phyloP scores from a whole-genome alignment of 106 monocot species.

The Platanthera guangdongensis region DNA sequence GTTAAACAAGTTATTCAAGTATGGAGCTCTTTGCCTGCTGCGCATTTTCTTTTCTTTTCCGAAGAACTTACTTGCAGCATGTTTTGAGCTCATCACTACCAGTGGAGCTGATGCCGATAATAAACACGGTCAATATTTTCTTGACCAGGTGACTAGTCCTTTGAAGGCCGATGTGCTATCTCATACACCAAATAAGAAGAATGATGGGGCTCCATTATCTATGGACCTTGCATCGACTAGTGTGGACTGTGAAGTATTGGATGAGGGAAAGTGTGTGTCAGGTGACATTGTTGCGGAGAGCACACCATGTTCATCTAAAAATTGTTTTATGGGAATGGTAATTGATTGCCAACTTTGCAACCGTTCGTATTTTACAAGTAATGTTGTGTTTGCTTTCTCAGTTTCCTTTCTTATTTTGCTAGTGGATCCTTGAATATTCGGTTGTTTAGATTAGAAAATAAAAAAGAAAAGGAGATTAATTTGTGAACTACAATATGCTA shows the following conservation, averaged over 20 bases:
- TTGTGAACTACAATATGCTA: neutral
- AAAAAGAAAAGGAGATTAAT: neutral
- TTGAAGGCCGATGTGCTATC: constrained; percentile 27
- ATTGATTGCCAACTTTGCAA: constrained; percentile 1
- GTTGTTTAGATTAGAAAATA: neutral
- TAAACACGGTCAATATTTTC: constrained; percentile 54
- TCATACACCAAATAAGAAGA: constrained; percentile 22
- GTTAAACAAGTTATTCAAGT: constrained; percentile 51
- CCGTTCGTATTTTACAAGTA: neutral
- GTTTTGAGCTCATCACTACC: constrained; percentile 63
- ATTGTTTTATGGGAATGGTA: constrained; percentile 54
- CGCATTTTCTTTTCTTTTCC: constrained; percentile 69
- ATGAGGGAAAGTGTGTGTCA: constrained; percentile 13
- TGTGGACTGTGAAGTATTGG: constrained; percentile 13
- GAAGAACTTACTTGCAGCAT: constrained; percentile 62
- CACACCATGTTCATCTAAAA: constrained; percentile 5
- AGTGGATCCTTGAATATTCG: neutral
- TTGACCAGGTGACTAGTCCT: constrained; percentile 60
- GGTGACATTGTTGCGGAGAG: constrained; percentile 6
- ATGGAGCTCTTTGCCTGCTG: constrained; percentile 54
- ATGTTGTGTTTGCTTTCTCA: neutral
- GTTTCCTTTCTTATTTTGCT: neutral
- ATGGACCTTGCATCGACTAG: constrained; percentile 10
- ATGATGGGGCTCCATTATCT: constrained; percentile 20
- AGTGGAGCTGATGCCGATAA: constrained; percentile 28